phyloP scores from a whole-genome alignment of 225 moss, liverwort and hornwort genomes.

The Anthoceros angustus region DNA sequence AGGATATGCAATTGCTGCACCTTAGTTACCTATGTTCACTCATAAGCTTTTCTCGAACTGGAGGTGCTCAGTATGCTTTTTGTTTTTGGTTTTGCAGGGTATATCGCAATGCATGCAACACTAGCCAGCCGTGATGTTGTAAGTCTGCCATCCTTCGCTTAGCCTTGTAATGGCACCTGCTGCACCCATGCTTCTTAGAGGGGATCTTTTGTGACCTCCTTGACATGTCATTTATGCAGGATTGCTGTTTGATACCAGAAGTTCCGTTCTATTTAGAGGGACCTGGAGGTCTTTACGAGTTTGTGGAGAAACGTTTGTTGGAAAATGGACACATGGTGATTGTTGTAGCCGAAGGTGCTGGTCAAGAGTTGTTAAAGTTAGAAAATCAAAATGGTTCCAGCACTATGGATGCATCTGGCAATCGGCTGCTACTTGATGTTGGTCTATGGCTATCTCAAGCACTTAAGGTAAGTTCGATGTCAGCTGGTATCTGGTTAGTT shows the following conservation, averaged over 20 bases:
- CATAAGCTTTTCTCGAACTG: neutral
- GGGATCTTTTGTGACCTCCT: neutral
- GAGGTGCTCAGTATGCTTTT: neutral
- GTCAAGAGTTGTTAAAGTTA: constrained; percentile 36
- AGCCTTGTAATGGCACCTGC: neutral
- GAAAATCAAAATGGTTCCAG: constrained; percentile 14
- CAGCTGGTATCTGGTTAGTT: neutral
- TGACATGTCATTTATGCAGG: constrained; percentile 16
- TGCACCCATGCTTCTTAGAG: too few relatives aligned
- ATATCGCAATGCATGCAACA: constrained; percentile 55
- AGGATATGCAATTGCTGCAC: neutral
- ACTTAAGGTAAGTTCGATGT: constrained; percentile 22
- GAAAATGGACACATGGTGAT: constrained; percentile 52
- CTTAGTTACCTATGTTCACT: neutral
- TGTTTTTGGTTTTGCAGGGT: constrained; percentile 24
- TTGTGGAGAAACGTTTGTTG: constrained; percentile 24
- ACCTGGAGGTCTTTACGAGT: constrained; percentile 35
- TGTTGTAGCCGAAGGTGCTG: constrained; percentile 51
- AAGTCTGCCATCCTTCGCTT: constrained; percentile 8
- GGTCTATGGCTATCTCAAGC: constrained; percentile 42
- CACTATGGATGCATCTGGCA: constrained; percentile 44
- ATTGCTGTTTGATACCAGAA: constrained; percentile 59
- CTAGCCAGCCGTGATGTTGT: constrained; percentile 61
- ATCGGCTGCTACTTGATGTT: constrained; percentile 33
- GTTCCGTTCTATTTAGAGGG: constrained; percentile 54